Base-by-base conservation (phyloP, 2,329 filamentous ascomycete species). In the Aureobasidium melanogenum region DNA sequence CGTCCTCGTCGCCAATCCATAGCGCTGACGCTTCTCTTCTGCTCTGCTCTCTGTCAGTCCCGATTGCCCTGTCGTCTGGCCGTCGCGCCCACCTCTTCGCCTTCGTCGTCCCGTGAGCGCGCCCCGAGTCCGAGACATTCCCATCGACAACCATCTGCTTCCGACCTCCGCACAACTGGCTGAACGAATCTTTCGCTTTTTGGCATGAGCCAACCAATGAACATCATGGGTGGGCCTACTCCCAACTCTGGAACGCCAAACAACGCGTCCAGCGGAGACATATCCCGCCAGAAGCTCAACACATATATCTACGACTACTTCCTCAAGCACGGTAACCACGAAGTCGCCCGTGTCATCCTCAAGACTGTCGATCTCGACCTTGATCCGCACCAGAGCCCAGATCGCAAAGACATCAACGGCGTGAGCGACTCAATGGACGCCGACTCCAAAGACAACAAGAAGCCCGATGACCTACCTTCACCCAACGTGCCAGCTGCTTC, bases 251-350 rank as follows among this genome's bases (percentile, higher is more conserved):
- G 52, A 63, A 63, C 61, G 59, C 62, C 47, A 51, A 64, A 58
- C 62, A 64, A 54, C 64, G 64, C 61, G 34, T 55, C 51, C 51
- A 64, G 63, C 22, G 60, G 47, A 34, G 62, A 66, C 48, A 62
- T 64, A 34, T 81, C 88, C 87, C 64, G 70, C 63, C 71, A 70
- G 63, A 68, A 74, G 65, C 83, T 94, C 56, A 92, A 93, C 76
- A 93, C 89, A 22, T 92, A 92, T 73, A 94, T 94, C 67, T 94
- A 93, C 80, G 89, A 94, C 71, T 93, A 94, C 73, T 93, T 97
- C 66, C 79, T 97, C 66, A 90, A 89, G 70, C 88, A 91, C 73
- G 83, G 86, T 67, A 90, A 96, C 82, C 88, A 84, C 71, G 89
- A 94, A 66, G 88, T 89, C 72, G 94, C 94, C 66, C 85, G 90